These are phyloP conservation scores for Candolleomyces aberdarensis DNA, from an alignment of 768 basidiomycete genomes.

Conservation along the genomic window DNA sequence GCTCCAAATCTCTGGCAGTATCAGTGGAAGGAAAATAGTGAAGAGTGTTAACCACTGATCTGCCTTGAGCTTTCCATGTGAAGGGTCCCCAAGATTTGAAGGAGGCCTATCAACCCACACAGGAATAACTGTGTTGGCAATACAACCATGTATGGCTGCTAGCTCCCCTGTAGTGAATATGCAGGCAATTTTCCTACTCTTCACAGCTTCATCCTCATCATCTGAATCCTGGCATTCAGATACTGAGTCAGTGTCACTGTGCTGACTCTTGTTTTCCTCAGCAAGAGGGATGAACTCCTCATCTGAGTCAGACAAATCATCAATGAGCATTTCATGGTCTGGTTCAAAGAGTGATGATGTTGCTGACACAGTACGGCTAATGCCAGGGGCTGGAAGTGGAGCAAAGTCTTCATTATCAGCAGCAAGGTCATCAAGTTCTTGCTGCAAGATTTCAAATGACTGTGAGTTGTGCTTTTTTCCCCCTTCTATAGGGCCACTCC, in stretches of 20 bases:
- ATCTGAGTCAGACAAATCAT: neutral
- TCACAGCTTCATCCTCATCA: neutral
- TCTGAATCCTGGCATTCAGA: neutral
- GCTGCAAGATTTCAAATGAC: neutral
- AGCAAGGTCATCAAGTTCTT: neutral
- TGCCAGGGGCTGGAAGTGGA: neutral
- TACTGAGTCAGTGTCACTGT: neutral
- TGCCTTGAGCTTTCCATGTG: slow-evolving; percentile 21
- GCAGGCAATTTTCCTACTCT: neutral
- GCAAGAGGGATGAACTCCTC: too few species aligned
- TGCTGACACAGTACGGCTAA: neutral
- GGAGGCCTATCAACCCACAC: slow-evolving; percentile 18
- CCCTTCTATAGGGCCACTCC: too few species aligned
- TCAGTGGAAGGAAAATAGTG: slow-evolving; percentile 17
- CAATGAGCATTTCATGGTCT: neutral
- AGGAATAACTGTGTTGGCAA: slow-evolving; percentile 8
- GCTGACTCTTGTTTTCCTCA: neutral
- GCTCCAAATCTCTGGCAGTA: slow-evolving; percentile 19
- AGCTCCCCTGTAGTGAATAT: slow-evolving; percentile 9
- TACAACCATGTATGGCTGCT: slow-evolving; percentile 5
- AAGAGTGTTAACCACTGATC: slow-evolving; percentile 19
- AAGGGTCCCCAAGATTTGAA: slow-evolving; percentile 18
- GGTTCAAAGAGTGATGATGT: neutral
- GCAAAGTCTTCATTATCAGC: neutral
- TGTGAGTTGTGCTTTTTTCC: neutral